Conservation (phyloP, 768 basidiomycete species). For the Gyrodon lividus region DNA sequence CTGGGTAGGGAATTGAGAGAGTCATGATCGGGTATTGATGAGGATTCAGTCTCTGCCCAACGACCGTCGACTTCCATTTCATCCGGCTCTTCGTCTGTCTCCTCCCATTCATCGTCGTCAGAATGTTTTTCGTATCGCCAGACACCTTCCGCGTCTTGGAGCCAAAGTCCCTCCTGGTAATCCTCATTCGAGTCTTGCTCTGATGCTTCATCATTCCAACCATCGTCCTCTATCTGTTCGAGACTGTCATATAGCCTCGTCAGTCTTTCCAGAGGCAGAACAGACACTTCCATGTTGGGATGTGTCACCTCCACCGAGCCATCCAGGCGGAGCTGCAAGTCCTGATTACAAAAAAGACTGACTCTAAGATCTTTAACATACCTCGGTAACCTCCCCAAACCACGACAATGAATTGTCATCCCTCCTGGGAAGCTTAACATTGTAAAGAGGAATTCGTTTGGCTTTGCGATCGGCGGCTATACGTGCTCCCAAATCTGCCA, state of each 20-base stretch:
- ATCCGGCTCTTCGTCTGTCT: slow-evolving; percentile 33
- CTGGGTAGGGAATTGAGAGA: slow-evolving; percentile 15
- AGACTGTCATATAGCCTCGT: slow-evolving; percentile 79
- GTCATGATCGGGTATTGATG: slow-evolving; percentile 17
- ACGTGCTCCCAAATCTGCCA: slow-evolving; percentile 61
- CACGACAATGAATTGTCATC: slow-evolving; percentile 55
- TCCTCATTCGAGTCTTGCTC: slow-evolving; percentile 40
- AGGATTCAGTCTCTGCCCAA: slow-evolving; percentile 27
- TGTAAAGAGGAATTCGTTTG: slow-evolving; percentile 38
- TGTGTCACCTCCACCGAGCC: slow-evolving; percentile 74
- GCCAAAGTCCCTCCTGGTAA: slow-evolving; percentile 41
- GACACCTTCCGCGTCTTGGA: slow-evolving; percentile 40
- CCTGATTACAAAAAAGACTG: slow-evolving; percentile 4
- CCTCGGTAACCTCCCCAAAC: slow-evolving; percentile 86
- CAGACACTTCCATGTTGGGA: slow-evolving; percentile 48
- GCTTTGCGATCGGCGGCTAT: slow-evolving; percentile 50
- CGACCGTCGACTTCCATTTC: slow-evolving; percentile 38
- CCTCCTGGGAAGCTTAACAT: slow-evolving; percentile 41
- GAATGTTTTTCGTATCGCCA: slow-evolving; percentile 32
- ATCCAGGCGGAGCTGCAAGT: slow-evolving; percentile 62
- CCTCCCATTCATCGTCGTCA: slow-evolving; percentile 42
- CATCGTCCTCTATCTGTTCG: slow-evolving; percentile 73
- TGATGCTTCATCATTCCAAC: slow-evolving; percentile 46
- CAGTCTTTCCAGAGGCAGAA: slow-evolving; percentile 64
- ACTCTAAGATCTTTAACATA: slow-evolving; percentile 30